Base-by-base conservation (phyloP, 768 basidiomycete genomes). In the Sistotremastrum niveocremeum region DNA sequence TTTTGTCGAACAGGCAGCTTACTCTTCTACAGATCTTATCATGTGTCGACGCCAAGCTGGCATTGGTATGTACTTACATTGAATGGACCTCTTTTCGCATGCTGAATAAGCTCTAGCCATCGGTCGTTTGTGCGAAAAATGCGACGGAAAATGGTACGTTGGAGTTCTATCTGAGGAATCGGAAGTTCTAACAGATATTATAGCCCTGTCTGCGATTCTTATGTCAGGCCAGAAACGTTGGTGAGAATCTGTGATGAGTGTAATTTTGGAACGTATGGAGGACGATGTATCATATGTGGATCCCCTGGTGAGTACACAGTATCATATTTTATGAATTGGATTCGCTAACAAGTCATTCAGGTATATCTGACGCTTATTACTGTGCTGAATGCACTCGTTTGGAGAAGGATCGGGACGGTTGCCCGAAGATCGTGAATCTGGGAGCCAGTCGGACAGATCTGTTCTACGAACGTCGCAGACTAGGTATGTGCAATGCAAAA, bases 201-300 rank as follows among this genome's bases (percentile, higher is more conserved):
- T 47, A 99, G 94, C 62, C 94, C 94, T 6, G 88, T 97, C 39
- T 99, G 94, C 69, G 94, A 99, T 69, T 97, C 94, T 47, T 98
- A 98, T 66, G 95, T 99, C 51, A 79, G 95, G 56, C 95, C 95
- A 56, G 93, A 94, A 66, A 98, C 94, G 28, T 74, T 98, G 52
- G 95, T 98, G 48, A 79, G 94, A 51, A 97, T 97, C 54, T 99
- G 95, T 63, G 95, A 99, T 61, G 95, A 99, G 69, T 99, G 95
- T 66, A 98, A 98, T 64, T 99, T 98, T 67, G 88, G 91, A 54
- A 94, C 90, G 39, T 95, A 95, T 60, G 91, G 95, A 28, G 94
- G 94, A 42, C 74, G 91, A 52, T 99, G 95, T 61, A 98, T 97
- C 65, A 95, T 98, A 51, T 99, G 95, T 55, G 89, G 91, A 42